A percentile compares a stretch with the other conserved stretches of the same genome.
phyloP scores from a whole-genome alignment of 306 rosid species.

The Begonia fuchsioides region DNA sequence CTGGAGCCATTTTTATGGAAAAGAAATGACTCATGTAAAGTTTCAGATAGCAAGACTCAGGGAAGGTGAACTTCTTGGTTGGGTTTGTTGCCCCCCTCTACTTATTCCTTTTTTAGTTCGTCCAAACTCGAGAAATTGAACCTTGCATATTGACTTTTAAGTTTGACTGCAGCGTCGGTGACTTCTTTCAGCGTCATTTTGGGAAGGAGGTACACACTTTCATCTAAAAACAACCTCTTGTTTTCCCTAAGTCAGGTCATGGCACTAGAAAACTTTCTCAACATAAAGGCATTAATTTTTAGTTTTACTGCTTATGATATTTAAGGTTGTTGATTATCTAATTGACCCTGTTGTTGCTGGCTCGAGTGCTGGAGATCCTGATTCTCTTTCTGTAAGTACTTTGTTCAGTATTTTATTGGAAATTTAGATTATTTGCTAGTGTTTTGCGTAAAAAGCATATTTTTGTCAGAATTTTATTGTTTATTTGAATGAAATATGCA shows the following conservation, averaged over 20 bases:
- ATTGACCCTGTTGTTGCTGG: conserved; percentile 89
- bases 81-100: conserved; percentile 6
- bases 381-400: conserved; percentile 85
- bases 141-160: conserved; percentile 4
- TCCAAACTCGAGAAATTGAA: conserved; percentile 9
- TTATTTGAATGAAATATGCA: no score
- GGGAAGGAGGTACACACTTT: conserved; percentile 60
- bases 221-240: no score
- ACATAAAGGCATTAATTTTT: not conserved
- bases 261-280: not conserved
- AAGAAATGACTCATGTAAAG: conserved; percentile 23
- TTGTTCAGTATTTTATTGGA: not conserved
- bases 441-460: not conserved
- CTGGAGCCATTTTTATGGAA: conserved; percentile 89
- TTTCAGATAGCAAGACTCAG: conserved; percentile 29
- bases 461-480: not conserved
- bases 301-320: conserved; percentile 10
- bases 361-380: conserved; percentile 78
- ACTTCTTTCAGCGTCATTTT: conserved; percentile 88
- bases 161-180: conserved; percentile 50
- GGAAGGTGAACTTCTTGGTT: conserved; percentile 46
- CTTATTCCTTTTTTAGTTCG: conserved; percentile 6
- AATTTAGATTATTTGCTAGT: not conserved
- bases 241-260: no score
- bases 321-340: conserved; percentile 87